Evolutionary conservation across 192 early-diverging fungal species (phyloP), one percentile per base, ranked within the genome.

Genomic region (Spizellomyces punctatus): DNA sequence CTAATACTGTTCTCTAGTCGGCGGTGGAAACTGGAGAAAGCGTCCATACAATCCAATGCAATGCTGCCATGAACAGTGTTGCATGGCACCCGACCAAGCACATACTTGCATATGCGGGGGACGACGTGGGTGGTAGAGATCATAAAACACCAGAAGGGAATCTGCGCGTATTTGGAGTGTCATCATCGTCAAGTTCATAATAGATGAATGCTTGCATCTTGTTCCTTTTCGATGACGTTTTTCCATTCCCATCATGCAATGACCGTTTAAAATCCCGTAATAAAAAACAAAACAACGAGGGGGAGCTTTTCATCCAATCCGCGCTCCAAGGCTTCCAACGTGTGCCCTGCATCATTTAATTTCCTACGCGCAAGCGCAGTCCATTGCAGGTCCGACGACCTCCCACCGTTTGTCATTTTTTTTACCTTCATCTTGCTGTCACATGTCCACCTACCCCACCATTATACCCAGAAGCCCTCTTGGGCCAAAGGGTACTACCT

Each of bases 21-120:
- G 77, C 88, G 57, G 91, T 93, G 0, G 88, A 93, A 60, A 83
- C 87, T 41, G 91, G 91, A 6, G 86, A 90, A 49, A 86, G 81
- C 2, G 76, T 93, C 9, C 84, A 93, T 70, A 89, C 86, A 17
- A 83, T 93, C n/a, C 67, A 77, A 19, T 89, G 87, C 42, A 78
- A 67, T 58, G 86, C 90, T 7, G 85, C 91, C 10, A 88, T 87
- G 73, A 91, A 93, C 72, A 86, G 85, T 7, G 86, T 93, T 1
- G 88, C 91, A 19, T 94, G 92, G 92, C 90, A 93, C 70, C 93
- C 93, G 6, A 78, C 69, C 54, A 86, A 88, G 61, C 90, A 92
- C 78, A 71, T 92, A 8, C 81, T 94, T 6, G 91, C 92, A 6
- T 94, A 89, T 77, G 89, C 91, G 4, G 90, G 90, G 8, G 91